Conservation (phyloP, 2,329 filamentous ascomycete genomes). For the Pseudogymnoascus sp. region DNA sequence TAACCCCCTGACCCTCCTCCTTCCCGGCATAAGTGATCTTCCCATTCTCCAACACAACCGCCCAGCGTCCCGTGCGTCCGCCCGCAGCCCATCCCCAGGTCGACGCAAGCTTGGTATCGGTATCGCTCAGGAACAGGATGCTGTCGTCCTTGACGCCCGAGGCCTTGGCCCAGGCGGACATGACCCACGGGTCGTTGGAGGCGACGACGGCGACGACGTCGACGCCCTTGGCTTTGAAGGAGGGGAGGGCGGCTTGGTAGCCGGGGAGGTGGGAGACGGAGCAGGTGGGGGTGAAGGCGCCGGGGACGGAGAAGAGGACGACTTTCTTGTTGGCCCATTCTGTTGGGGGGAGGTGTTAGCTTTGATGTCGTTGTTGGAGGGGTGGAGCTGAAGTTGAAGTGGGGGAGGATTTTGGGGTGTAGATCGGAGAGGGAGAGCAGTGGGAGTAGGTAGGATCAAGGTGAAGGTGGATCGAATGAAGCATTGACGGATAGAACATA, state of each 20-base stretch:
- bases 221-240: constrained; percentile 56
- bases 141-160: constrained; percentile 55
- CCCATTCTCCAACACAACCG: constrained; percentile 58
- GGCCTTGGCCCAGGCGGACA: constrained; percentile 65
- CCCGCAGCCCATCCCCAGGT: constrained; percentile 53
- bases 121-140: constrained; percentile 60
- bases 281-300: constrained; percentile 63
- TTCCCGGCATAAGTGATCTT: constrained; percentile 60
- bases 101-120: constrained; percentile 55
- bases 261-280: constrained; percentile 59
- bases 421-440: not conserved
- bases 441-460: not conserved
- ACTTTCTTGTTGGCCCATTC: constrained; percentile 64
- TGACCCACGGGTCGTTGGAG: constrained; percentile 61
- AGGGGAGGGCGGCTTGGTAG: constrained; percentile 53
- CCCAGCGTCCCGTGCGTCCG: constrained; percentile 56
- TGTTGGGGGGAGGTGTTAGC: constrained; percentile 12
- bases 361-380: not conserved
- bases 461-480: not conserved
- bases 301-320: constrained; percentile 59
- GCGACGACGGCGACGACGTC: constrained; percentile 60
- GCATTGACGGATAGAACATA: constrained; percentile 25
- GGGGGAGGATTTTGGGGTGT: not conserved
- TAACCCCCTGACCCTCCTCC: constrained; percentile 35
- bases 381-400: not conserved